These are phyloP conservation scores for Pyrenochaeta sp. DNA, from an alignment of 2,329 filamentous ascomycete genomes.

Conservation along the genomic window DNA sequence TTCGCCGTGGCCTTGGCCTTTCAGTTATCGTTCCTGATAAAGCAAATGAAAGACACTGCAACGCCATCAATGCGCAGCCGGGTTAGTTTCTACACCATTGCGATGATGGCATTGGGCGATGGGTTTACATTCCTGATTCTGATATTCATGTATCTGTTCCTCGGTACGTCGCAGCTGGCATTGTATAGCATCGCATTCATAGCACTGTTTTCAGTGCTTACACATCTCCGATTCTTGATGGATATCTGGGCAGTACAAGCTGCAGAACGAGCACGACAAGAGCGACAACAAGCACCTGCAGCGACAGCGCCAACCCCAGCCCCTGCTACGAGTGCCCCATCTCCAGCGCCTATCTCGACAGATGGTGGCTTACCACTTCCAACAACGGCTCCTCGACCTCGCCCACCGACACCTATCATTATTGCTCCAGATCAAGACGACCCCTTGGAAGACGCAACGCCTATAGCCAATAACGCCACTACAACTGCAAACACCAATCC, in stretches of 20 bases:
- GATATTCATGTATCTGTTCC: conserved; percentile 61
- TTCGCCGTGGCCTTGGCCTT: conserved; percentile 59
- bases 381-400: conserved; percentile 55
- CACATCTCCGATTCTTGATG: conserved; percentile 71
- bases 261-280: conserved; percentile 55
- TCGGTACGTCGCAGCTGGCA: conserved; percentile 63
- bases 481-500: conserved; percentile 35
- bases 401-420: conserved; percentile 64
- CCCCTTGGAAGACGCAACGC: conserved; percentile 46
- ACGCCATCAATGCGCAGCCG: conserved; percentile 71
- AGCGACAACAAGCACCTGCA: conserved; percentile 53
- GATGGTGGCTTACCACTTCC: conserved; percentile 57
- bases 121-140: conserved; percentile 66
- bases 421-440: conserved; percentile 67
- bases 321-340: conserved; percentile 29
- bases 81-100: conserved; percentile 71
- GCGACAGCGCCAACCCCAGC: conserved; percentile 28
- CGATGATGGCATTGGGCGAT: conserved; percentile 68
- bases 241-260: conserved; percentile 73
- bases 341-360: conserved; percentile 32
- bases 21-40: conserved; percentile 65
- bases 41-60: conserved; percentile 70
- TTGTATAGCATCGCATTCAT: conserved; percentile 66
- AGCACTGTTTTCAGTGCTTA: conserved; percentile 67
- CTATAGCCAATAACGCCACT: conserved; percentile 32